Evolutionary conservation across 2,329 filamentous ascomycete genomes (phyloP).

Genomic region (Didymella arachidicola): DNA sequence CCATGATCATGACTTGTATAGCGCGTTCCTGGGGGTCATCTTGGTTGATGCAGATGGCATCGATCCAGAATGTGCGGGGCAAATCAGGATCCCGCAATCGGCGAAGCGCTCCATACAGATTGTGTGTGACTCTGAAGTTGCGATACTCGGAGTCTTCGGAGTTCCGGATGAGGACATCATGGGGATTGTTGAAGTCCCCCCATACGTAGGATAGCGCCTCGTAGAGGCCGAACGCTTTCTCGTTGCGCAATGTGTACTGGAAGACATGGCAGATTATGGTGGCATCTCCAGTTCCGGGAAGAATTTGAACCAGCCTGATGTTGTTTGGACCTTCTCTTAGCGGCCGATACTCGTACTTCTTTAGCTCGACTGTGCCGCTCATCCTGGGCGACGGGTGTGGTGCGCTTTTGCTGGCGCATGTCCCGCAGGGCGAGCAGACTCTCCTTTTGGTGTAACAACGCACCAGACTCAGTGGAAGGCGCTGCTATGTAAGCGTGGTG

Average conservation of each 20-base stretch:
- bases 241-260: neutral
- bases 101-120: neutral
- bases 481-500: no score
- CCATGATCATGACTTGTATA: neutral
- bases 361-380: neutral
- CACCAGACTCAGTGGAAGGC: no score
- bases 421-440: no score
- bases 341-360: neutral
- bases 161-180: neutral
- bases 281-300: neutral
- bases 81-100: neutral
- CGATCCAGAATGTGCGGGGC: neutral
- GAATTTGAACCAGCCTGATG: neutral
- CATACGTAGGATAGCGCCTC: neutral
- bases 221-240: neutral
- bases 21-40: neutral
- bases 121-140: neutral
- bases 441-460: no score
- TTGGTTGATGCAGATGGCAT: neutral
- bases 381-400: neutral
- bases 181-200: neutral
- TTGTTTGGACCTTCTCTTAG: neutral
- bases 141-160: neutral
- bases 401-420: no score
- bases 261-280: neutral